Evolutionary conservation across 345 rosid species (phyloP).

Genomic region (Chamaenerion angustifolium): DNA sequence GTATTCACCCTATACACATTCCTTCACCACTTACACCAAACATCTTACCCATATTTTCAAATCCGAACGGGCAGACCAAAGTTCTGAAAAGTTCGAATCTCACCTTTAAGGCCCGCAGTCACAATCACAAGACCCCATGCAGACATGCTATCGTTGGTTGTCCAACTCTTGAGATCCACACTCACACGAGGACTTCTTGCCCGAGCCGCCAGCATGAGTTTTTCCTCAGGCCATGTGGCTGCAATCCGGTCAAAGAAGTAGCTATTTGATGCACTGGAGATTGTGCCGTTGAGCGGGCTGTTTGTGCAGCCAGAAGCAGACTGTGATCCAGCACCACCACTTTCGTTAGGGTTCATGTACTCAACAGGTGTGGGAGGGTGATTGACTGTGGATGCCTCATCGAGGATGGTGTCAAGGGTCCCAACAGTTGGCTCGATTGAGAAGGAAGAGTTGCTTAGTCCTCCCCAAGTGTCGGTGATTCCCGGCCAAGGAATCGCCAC

Average conservation of each 20-base stretch:
- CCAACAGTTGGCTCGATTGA: constrained; percentile 24
- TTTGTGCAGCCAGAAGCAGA: constrained; percentile 24
- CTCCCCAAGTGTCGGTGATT: constrained; percentile 37
- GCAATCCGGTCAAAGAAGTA: constrained; percentile 86
- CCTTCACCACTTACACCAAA: constrained; percentile 8
- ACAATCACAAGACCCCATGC: constrained; percentile 90
- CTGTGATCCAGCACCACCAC: constrained; percentile 24
- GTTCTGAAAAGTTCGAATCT: constrained; percentile 77
- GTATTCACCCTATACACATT: constrained; percentile 50
- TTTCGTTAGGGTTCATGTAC: constrained; percentile 16
- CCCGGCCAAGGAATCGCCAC: constrained; percentile 94
- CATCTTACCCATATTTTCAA: too few relatives aligned
- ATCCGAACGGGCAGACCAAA: constrained; percentile 76
- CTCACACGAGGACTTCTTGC: constrained; percentile 38
- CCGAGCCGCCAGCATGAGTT: constrained; percentile 33
- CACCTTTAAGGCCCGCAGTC: constrained; percentile 75
- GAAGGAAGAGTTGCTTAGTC: constrained; percentile 14
- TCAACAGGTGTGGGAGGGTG: constrained; percentile 79
- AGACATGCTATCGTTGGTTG: constrained; percentile 30
- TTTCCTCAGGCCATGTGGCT: constrained; percentile 92
- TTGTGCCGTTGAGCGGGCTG: constrained; percentile 59
- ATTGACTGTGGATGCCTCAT: constrained; percentile 46
- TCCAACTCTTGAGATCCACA: constrained; percentile 34
- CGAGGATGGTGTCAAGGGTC: constrained; percentile 24
- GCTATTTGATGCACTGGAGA: constrained; percentile 62